Evolutionary conservation across 1,284 basidiomycete genomes (phyloP).

Genomic region (Moesziomyces sp.): DNA sequence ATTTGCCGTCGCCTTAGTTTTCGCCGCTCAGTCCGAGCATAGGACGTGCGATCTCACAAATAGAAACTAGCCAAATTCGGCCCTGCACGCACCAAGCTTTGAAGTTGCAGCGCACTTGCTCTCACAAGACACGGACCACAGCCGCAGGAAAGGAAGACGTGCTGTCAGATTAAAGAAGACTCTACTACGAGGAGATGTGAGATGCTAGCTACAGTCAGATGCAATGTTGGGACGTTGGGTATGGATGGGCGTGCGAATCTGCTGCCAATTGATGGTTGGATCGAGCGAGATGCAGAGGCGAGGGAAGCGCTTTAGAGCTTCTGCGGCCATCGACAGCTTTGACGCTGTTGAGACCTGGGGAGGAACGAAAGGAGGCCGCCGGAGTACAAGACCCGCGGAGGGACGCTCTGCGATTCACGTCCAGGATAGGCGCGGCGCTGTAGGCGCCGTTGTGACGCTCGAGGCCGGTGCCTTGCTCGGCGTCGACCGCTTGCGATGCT

Average conservation of each 20-base stretch:
- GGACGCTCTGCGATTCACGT: slow-evolving; percentile 1
- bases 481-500: slow-evolving; percentile 1
- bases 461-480: not conserved
- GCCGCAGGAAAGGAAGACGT: too few species aligned
- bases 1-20: not conserved
- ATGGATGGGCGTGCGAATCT: slow-evolving; percentile 4
- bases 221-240: slow-evolving; percentile 18
- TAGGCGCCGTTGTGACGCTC: not conserved
- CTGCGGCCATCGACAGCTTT: slow-evolving; percentile 1
- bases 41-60: too few species aligned
- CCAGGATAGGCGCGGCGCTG: not conserved
- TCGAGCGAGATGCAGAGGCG: slow-evolving; percentile 23
- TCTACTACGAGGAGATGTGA: not conserved
- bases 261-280: slow-evolving; percentile 18
- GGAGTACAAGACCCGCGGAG: slow-evolving; percentile 1
- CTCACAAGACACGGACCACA: too few species aligned
- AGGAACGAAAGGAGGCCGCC: not conserved
- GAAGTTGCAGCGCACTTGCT: too few species aligned
- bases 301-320: slow-evolving; percentile 15
- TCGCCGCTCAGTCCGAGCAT: too few species aligned
- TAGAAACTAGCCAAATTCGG: too few species aligned
- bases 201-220: slow-evolving; percentile 4
- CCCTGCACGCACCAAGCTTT: too few species aligned
- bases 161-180: not conserved
- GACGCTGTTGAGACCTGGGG: not conserved